Conservation (phyloP, 306 rosid species). For the Vigna reflexopilosa region DNA sequence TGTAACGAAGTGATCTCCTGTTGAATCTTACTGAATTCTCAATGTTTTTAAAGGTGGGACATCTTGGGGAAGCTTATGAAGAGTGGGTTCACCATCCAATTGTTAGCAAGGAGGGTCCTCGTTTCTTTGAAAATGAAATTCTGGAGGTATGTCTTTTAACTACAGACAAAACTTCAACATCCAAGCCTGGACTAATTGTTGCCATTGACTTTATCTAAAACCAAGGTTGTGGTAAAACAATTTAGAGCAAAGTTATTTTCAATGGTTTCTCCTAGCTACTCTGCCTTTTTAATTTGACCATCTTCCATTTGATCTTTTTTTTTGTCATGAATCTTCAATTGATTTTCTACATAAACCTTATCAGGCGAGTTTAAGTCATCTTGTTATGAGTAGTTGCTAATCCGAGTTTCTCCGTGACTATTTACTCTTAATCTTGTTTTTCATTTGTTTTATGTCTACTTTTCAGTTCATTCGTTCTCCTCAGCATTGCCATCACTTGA, state of each 20-base stretch:
- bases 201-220: slow-evolving; percentile 6
- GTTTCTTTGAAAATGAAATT: slow-evolving; percentile 79
- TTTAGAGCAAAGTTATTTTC: slow-evolving; percentile 25
- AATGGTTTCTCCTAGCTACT: not conserved
- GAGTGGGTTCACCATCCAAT: slow-evolving; percentile 99
- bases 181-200: slow-evolving; percentile 31
- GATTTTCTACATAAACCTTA: slow-evolving; percentile 11
- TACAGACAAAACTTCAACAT: not conserved
- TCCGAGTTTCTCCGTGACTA: not conserved
- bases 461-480: slow-evolving; percentile 9
- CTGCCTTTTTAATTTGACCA: slow-evolving; percentile 1
- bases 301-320: slow-evolving; percentile 22
- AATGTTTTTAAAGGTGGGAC: slow-evolving; percentile 76
- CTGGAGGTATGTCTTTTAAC: slow-evolving; percentile 70
- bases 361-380: not conserved
- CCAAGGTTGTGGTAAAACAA: not conserved
- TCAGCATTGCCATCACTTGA: not conserved
- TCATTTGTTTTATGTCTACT: slow-evolving; percentile 10
- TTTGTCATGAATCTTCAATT: not conserved
- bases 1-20: slow-evolving; percentile 18
- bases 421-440: not conserved
- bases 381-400: slow-evolving; percentile 29
- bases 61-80: slow-evolving; percentile 89
- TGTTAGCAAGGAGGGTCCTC: slow-evolving; percentile 86
- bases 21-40: slow-evolving; percentile 5